phyloP scores from a whole-genome alignment of 345 rosid species.

The Ricinus communis region DNA sequence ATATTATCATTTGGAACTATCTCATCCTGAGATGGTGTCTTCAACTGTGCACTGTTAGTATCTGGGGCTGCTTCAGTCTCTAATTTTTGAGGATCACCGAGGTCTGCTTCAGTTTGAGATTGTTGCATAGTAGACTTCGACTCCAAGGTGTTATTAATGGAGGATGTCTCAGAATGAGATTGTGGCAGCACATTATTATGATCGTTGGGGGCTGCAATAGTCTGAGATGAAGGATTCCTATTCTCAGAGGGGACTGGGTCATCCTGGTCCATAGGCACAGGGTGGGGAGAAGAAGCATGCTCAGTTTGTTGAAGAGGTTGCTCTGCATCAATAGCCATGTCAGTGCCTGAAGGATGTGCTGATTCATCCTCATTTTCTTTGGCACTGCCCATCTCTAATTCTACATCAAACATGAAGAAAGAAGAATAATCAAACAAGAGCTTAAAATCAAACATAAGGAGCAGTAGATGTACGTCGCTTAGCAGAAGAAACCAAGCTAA shows the following conservation, averaged over 20 bases:
- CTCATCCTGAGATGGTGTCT: neutral
- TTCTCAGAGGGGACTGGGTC: conserved; percentile 15
- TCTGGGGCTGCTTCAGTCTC: too few species aligned
- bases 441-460: neutral
- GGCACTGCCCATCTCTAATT: conserved; percentile 23
- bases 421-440: neutral
- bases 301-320: too few species aligned
- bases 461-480: neutral
- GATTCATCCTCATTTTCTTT: conserved; percentile 25
- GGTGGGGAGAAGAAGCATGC: too few species aligned
- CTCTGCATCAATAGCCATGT: conserved; percentile 1
- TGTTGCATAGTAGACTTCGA: neutral
- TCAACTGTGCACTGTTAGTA: too few species aligned
- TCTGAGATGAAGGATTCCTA: conserved; percentile 18
- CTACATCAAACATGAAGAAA: neutral
- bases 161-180: neutral
- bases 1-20: too few species aligned
- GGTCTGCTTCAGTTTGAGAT: neutral
- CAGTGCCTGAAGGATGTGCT: conserved; percentile 1
- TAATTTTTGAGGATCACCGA: neutral
- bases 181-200: conserved; percentile 7
- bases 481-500: too few species aligned
- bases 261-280: conserved; percentile 24
- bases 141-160: neutral
- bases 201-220: conserved; percentile 1